Evolutionary conservation across 1,284 basidiomycete genomes (phyloP), one percentile per base, ranked within the genome.

Genomic region (Mycena sp.): DNA sequence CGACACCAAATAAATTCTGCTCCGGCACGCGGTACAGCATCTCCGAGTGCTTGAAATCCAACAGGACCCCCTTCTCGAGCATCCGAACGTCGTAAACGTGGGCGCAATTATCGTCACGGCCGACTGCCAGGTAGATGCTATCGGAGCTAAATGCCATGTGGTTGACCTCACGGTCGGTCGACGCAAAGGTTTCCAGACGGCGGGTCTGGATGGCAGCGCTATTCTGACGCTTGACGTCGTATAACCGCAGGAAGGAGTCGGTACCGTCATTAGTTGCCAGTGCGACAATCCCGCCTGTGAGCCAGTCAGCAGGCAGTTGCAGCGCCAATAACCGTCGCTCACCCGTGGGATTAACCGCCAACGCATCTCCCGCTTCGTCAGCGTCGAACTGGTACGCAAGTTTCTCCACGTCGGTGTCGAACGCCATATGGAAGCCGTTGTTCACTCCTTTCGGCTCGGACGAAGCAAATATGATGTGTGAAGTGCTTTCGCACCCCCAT

Each of bases 31-130:
- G 21, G 76, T 29, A 32, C 1, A 3, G 37, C 17, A 19, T 73
- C 3, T 78, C 78, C 44, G 73, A 70, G 67, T 91, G 89, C 35
- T 72, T 67, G 68, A 85, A 88, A n/a, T 75, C 75, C 54, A 79
- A 81, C 37, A 90, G 68, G 17, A 80, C 74, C 2, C 82, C 80
- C 12, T 78, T 76, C 17, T 74, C 70, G 17, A 89, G 69, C 70
- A 81, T 85, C 12, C 90, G 83, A 7, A 81, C 70, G 70, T 92
- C 90, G 67, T 91, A 92, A 1, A 92, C 71, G 60, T 90, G 85
- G 0, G 80, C 76, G 35, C 71, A 71, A 66, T 90, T 88, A 70
- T 92, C 88, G 46, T 74, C 85, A 44, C 89, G 80, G 7, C 81
- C 87, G 5, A 88, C 69, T 4, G 88, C 87, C 6, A 92, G 77